These are phyloP conservation scores for Aeschynomene evenia DNA, from an alignment of 306 rosid genomes.

Conservation along the genomic window DNA sequence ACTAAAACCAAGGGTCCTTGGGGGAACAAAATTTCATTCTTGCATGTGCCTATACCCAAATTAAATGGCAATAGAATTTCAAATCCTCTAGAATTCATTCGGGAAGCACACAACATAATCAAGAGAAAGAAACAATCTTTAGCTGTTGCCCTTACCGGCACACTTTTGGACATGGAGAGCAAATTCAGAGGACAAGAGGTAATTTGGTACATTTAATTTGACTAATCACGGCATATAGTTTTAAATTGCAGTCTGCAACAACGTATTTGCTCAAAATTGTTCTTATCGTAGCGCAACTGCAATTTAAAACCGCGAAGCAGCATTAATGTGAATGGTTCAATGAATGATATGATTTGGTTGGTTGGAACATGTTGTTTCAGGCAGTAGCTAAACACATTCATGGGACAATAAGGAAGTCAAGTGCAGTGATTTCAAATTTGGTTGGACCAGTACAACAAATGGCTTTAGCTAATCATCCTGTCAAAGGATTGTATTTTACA, in stretches of 20 bases:
- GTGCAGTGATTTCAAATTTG: slow-evolving; percentile 48
- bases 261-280: no score
- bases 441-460: slow-evolving; percentile 60
- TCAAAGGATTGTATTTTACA: slow-evolving; percentile 45
- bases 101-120: slow-evolving; percentile 42
- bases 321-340: neutral
- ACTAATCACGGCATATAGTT: neutral
- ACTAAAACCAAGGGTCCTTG: slow-evolving; percentile 43
- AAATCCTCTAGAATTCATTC: slow-evolving; percentile 48
- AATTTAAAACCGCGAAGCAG: no score
- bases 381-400: slow-evolving; percentile 48
- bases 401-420: slow-evolving; percentile 41
- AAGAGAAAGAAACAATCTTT: slow-evolving; percentile 52
- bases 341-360: neutral
- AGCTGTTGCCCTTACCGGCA: slow-evolving; percentile 34
- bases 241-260: no score
- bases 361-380: slow-evolving; percentile 25
- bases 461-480: slow-evolving; percentile 44
- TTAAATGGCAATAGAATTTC: slow-evolving; percentile 19
- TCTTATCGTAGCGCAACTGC: neutral
- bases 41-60: slow-evolving; percentile 55
- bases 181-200: slow-evolving; percentile 59
- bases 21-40: slow-evolving; percentile 55
- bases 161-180: slow-evolving; percentile 42
- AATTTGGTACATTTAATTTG: neutral